phyloP scores from a whole-genome alignment of 495 filamentous ascomycete genomes.

The Penicillium desertorum region DNA sequence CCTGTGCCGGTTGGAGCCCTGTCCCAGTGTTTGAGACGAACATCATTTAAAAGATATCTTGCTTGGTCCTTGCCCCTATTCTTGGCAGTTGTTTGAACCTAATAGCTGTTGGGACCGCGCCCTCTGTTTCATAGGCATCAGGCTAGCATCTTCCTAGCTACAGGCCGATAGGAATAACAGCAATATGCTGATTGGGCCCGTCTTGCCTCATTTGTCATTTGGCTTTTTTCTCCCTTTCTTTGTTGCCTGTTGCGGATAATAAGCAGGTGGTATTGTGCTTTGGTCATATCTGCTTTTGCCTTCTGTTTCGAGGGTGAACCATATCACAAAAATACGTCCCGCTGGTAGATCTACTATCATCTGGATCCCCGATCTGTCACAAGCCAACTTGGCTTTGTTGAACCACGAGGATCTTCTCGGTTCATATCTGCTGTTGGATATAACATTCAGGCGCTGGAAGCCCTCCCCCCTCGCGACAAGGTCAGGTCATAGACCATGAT shows the following conservation, averaged over 20 bases:
- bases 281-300: slow-evolving; percentile 1
- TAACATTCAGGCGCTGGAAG: slow-evolving; percentile 2
- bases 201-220: not conserved
- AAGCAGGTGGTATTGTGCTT: slow-evolving; percentile 10
- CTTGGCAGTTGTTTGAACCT: slow-evolving; percentile 6
- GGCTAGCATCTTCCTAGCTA: slow-evolving; percentile 2
- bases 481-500: slow-evolving; percentile 8
- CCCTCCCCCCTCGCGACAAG: not conserved
- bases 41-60: slow-evolving; percentile 9
- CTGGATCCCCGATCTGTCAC: slow-evolving; percentile 7
- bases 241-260: not conserved
- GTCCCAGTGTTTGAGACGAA: slow-evolving; percentile 3
- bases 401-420: not conserved
- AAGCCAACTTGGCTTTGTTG: not conserved
- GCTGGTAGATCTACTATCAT: slow-evolving; percentile 2
- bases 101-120: not conserved
- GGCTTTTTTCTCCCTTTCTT: not conserved
- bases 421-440: slow-evolving; percentile 8
- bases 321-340: not conserved
- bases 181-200: not conserved
- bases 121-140: not conserved
- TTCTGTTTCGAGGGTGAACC: not conserved
- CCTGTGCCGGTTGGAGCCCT: not conserved
- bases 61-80: not conserved
- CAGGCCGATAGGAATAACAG: not conserved